A percentile compares a stretch with the other conserved stretches of the same genome.
Evolutionary conservation across 225 moss, liverwort and hornwort genomes (phyloP).

Genomic region (Polytrichum commune): DNA sequence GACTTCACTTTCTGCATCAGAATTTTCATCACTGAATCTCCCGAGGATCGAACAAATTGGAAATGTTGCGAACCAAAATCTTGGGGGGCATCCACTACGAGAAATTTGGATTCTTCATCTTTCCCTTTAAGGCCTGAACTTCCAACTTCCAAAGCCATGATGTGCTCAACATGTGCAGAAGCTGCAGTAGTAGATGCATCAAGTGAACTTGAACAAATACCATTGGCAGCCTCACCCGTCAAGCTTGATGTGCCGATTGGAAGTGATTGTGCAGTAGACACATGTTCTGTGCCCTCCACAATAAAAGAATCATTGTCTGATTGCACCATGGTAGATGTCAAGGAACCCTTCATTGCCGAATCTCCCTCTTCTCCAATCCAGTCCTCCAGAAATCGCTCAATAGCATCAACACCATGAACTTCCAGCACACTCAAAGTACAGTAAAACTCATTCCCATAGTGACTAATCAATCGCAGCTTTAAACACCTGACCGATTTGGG

Average conservation of each 20-base stretch:
- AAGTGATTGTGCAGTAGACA: background rate
- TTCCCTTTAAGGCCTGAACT: slow-evolving; percentile 7
- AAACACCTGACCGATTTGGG: slow-evolving; percentile 53
- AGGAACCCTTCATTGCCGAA: slow-evolving; percentile 14
- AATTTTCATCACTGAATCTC: slow-evolving; percentile 60
- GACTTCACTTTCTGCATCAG: slow-evolving; percentile 61
- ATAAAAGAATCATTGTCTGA: background rate
- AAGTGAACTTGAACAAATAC: background rate
- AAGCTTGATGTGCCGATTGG: background rate
- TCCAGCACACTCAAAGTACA: slow-evolving; percentile 58
- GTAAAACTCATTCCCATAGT: slow-evolving; percentile 61
- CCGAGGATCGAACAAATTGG: slow-evolving; percentile 34
- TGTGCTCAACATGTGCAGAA: background rate
- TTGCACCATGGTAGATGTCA: background rate
- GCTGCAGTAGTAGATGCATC: slow-evolving; percentile 12
- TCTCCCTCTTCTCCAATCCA: slow-evolving; percentile 50
- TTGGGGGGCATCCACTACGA: slow-evolving; percentile 16
- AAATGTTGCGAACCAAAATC: slow-evolving; percentile 24
- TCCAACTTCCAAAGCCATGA: slow-evolving; percentile 15
- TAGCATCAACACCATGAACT: slow-evolving; percentile 54
- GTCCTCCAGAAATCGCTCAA: slow-evolving; percentile 53
- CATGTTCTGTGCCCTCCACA: background rate
- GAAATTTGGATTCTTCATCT: slow-evolving; percentile 28
- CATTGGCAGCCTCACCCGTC: background rate
- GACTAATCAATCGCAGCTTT: slow-evolving; percentile 49